Evolutionary conservation across 2,329 filamentous ascomycete species (phyloP), one percentile per base, ranked within the genome.

Genomic region (Cladosporium oxysporum): DNA sequence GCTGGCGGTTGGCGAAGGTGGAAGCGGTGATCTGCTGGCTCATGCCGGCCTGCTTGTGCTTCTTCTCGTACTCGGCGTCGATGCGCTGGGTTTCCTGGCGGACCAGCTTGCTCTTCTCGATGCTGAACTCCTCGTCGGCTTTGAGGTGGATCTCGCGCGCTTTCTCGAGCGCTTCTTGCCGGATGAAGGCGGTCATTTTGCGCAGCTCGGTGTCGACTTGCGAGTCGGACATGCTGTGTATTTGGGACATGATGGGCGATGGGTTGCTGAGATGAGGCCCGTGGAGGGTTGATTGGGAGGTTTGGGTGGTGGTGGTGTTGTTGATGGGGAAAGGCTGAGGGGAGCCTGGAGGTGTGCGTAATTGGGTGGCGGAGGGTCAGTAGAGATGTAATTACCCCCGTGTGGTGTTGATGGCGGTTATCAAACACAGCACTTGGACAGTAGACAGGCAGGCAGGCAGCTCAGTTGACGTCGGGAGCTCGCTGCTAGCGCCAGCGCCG

Each of bases 151-250:
- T 98, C 82, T 99, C 95, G 78, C 91, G 91, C 75, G 93, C 93
- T 83, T 99, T 99, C 80, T 99, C 95, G 76, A 91, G 87, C 67
- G 95, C 95, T 84, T 99, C 95, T 83, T 98, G 95, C 81, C 93
- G 92, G 88, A 99, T 99, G 88, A 99, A 99, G 78, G 93, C 94
- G 67, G 95, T 98, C 95, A 99, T 99, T 88, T 99, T 99, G 86
- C 92, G 93, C 82, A 99, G 91, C 88, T 99, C 95, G 83, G 92
- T 90, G 83, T 91, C 90, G 86, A 99, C 95, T 93, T 98, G 79
- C 84, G 96, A 93, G 87, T 97, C 93, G 83, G 93, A 97, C 83
- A 98, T 90, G 80, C 92, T 91, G 89, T 97, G 93, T 72, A 88
- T 84, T 85, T 93, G 90, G 82, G 93, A 95, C 93, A 97, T 97